A percentile compares a stretch with the other conserved stretches of the same genome.
phyloP scores from a whole-genome alignment of 176 grass and related monocot genomes.

The Echinochloa phyllopogon region DNA sequence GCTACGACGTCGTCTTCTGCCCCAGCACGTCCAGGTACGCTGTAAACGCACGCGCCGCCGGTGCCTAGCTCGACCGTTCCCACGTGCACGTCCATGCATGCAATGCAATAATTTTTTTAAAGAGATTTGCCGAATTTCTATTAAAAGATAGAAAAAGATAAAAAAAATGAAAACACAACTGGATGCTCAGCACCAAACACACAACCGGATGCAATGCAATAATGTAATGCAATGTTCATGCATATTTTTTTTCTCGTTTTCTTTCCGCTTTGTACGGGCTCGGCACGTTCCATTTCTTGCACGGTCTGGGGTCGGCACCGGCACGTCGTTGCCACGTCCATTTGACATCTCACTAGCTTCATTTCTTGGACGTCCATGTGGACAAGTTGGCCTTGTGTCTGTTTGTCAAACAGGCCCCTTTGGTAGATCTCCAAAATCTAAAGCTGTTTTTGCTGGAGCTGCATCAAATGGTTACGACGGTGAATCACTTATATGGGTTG shows the following conservation, averaged over 20 bases:
- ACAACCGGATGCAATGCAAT: no score
- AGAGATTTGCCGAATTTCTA: no score
- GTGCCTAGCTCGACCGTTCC: not conserved
- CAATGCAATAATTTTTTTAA: no score
- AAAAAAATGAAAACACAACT: no score
- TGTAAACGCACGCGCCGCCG: not conserved
- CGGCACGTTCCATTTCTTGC: not conserved
- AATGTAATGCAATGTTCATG: no score
- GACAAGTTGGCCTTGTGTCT: not conserved
- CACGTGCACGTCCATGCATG: not conserved
- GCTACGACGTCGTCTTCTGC: conserved; percentile 67
- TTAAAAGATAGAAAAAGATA: no score
- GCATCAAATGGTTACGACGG: no score
- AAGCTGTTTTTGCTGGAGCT: no score
- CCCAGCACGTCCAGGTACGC: conserved; percentile 47
- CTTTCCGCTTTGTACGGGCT: not conserved
- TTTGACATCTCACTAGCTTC: not conserved
- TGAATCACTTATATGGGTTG: no score
- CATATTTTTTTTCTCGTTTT: not conserved
- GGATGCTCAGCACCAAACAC: no score
- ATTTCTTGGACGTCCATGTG: conserved; percentile 5
- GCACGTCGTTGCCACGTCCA: not conserved
- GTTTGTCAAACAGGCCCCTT: no score
- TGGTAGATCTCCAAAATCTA: no score
- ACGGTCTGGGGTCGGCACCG: not conserved